A percentile compares a stretch with the other conserved stretches of the same genome.
These are phyloP conservation scores for Tricholoma sp. DNA, from an alignment of 768 basidiomycete species.

Conservation along the genomic window DNA sequence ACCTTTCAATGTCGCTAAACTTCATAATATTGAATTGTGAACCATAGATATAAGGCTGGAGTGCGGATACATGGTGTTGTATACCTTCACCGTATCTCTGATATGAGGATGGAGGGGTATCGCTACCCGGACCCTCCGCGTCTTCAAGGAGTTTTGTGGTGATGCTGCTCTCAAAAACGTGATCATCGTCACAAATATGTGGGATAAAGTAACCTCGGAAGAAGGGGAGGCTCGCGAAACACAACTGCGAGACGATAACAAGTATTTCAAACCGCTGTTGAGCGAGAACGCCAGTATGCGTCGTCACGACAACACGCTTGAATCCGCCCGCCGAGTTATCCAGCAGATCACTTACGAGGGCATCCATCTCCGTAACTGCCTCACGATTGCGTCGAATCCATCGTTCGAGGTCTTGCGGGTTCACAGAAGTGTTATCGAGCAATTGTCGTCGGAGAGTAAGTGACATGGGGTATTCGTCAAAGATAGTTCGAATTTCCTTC, in stretches of 20 bases:
- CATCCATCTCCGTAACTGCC: background rate
- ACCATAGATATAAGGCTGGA: constrained; percentile 10
- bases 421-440: background rate
- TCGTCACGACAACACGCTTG: background rate
- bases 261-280: constrained; percentile 37
- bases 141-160: constrained; percentile 41
- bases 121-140: constrained; percentile 34
- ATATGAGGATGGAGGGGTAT: constrained; percentile 32
- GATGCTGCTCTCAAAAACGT: constrained; percentile 37
- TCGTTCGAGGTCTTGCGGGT: background rate
- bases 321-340: background rate
- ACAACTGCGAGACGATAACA: constrained; percentile 2
- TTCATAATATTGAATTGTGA: background rate
- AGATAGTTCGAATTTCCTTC: background rate
- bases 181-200: constrained; percentile 40
- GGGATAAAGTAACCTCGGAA: constrained; percentile 28
- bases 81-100: constrained; percentile 33
- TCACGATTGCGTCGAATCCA: background rate
- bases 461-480: background rate
- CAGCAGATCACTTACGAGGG: background rate
- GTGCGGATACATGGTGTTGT: constrained; percentile 31
- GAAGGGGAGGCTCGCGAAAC: constrained; percentile 25
- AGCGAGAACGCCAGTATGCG: constrained; percentile 27
- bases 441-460: background rate
- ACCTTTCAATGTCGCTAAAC: background rate